Conservation (phyloP, 805 yeast species). For the Metschnikowia noctiluminum region DNA sequence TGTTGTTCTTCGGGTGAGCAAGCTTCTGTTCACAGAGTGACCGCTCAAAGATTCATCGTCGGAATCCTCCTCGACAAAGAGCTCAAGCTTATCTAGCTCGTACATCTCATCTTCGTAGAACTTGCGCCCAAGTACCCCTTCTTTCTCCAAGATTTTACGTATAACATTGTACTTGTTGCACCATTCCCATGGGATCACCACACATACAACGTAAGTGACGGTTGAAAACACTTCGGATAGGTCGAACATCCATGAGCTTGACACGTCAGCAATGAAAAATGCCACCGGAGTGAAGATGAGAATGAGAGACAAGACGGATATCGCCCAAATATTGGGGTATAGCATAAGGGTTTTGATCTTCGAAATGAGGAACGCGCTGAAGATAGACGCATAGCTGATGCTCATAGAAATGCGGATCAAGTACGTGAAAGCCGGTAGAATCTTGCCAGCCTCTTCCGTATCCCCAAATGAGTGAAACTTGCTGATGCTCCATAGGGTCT, state of each 20-base stretch:
- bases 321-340: conserved; percentile 46
- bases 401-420: conserved; percentile 69
- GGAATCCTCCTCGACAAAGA: conserved; percentile 37
- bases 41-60: conserved; percentile 12
- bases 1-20: neutral
- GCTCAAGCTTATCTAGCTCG: conserved; percentile 37
- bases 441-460: conserved; percentile 48
- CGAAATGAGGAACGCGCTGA: conserved; percentile 51
- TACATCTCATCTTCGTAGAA: conserved; percentile 65
- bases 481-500: conserved; percentile 68
- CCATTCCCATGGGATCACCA: conserved; percentile 86
- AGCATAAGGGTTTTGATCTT: conserved; percentile 50
- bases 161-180: conserved; percentile 59
- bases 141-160: conserved; percentile 58
- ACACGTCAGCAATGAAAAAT: conserved; percentile 72
- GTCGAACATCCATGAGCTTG: conserved; percentile 71
- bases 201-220: conserved; percentile 66
- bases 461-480: conserved; percentile 41
- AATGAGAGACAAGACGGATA: conserved; percentile 54
- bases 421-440: conserved; percentile 71
- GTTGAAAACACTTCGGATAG: conserved; percentile 71
- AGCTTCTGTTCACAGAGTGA: neutral
- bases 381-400: conserved; percentile 62
- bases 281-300: conserved; percentile 61
- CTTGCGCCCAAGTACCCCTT: conserved; percentile 71